These are phyloP conservation scores for Rutstroemia sp. DNA, from an alignment of 2,329 filamentous ascomycete genomes.

Conservation along the genomic window DNA sequence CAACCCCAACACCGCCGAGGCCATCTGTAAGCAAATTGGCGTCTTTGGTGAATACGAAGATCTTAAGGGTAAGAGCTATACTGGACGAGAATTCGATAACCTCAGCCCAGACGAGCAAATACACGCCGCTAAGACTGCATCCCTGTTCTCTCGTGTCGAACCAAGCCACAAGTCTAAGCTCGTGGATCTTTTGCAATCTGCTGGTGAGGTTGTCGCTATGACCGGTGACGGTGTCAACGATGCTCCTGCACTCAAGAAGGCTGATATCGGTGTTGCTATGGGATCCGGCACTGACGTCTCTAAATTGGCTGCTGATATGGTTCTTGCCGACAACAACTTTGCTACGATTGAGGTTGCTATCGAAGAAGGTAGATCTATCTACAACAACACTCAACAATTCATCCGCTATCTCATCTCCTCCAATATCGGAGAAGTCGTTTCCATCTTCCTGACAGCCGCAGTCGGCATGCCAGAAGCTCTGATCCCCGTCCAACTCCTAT, in stretches of 20 bases:
- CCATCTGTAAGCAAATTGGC: constrained; percentile 94
- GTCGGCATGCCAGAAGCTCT: constrained; percentile 96
- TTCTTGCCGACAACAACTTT: constrained; percentile 97
- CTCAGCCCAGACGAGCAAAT: constrained; percentile 73
- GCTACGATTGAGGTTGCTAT: constrained; percentile 94
- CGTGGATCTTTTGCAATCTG: constrained; percentile 88
- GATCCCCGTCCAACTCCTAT: constrained; percentile 93
- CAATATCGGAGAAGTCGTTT: constrained; percentile 98
- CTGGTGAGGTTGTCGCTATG: constrained; percentile 96
- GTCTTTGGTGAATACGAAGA: constrained; percentile 80
- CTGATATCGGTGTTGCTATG: constrained; percentile 98
- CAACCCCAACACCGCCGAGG: constrained; percentile 95
- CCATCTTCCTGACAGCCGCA: constrained; percentile 95
- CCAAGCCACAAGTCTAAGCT: constrained; percentile 96
- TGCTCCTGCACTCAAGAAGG: constrained; percentile 94
- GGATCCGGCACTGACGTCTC: constrained; percentile 95
- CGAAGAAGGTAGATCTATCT: constrained; percentile 95
- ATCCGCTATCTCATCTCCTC: constrained; percentile 98
- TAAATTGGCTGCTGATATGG: constrained; percentile 96
- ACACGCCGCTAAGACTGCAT: constrained; percentile 75
- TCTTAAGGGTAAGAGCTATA: constrained; percentile 86
- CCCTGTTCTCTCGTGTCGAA: constrained; percentile 92
- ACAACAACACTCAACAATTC: constrained; percentile 99
- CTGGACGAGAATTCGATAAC: constrained; percentile 88
- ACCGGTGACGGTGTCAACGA: constrained; percentile 98